Evolutionary conservation across 176 grass and related monocot genomes (phyloP), one percentile per base, ranked within the genome.

Genomic region (Typha latifolia): DNA sequence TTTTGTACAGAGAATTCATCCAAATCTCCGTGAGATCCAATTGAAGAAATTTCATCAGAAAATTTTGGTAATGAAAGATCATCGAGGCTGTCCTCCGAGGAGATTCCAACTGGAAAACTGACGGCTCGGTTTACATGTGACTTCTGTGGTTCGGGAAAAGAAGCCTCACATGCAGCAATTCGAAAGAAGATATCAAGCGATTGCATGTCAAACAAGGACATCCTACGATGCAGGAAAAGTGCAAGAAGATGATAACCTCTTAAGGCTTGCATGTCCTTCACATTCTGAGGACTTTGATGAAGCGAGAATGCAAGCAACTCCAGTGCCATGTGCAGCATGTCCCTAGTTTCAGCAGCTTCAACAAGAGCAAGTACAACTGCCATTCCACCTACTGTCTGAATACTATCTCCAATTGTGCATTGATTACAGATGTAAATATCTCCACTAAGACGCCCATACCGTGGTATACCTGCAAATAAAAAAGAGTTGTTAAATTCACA

Each of bases 81-180:
- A 78, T 99, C 95, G 80, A 93, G 67, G 63, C 81, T 86, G 37
- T 65, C 77, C 5, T 90, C 95, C 3, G 81, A 76, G 49, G 86
- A 94, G 24, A 87, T 85, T 55, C 83, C 89, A 68, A 77, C 80
- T 51, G 73, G 87, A 51, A 83, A 99, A 66, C 79, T 87, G 63
- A 75, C n/a, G 71, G 84, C 76, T 66, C 81, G 81, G 62, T 81
- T 90, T 67, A 90, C 79, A 79, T 75, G 81, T 67, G 79, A 72
- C 73, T 87, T 90, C 55, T 83, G 86, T 66, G 83, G 95, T 79
- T 94, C 95, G 11, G 86, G 82, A 80, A 99, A 99, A 13, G 89
- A 99, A 61, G 95, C 95, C 71, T 90, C 95, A 74, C 95, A 99
- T 50, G 95, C 95, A 64, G 95, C 95, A n/a, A 99, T 99, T n/a